Percentiles rank a stretch among this genome's conserved stretches.
phyloP scores from a whole-genome alignment of 75 land plant genomes.

The Cupressus sempervirens region DNA sequence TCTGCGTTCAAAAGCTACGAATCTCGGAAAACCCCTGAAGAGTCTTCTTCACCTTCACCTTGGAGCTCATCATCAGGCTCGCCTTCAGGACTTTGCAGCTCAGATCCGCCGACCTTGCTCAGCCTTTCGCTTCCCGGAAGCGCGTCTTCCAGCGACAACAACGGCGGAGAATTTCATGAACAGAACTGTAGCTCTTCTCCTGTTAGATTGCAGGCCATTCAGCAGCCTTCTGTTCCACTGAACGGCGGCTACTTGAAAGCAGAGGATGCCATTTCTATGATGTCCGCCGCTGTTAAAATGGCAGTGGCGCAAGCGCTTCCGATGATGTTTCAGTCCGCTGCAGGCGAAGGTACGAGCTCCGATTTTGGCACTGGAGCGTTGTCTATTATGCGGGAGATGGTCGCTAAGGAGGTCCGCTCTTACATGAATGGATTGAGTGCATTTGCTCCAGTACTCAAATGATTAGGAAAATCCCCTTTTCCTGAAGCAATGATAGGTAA shows the following conservation, averaged over 20 bases:
- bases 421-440: conserved; percentile 33
- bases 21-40: background rate
- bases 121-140: conserved; percentile 20
- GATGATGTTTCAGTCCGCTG: background rate
- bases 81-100: background rate
- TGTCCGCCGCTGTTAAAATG: background rate
- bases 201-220: conserved; percentile 2
- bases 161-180: background rate
- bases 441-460: background rate
- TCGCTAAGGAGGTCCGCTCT: conserved; percentile 59
- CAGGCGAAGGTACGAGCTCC: conserved; percentile 5
- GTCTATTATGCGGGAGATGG: conserved; percentile 74
- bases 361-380: conserved; percentile 23
- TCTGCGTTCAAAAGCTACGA: conserved; percentile 10
- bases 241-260: background rate
- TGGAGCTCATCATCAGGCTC: background rate
- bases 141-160: conserved; percentile 8
- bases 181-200: background rate
- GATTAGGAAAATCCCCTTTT: background rate
- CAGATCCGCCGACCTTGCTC: conserved; percentile 21
- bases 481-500: no score
- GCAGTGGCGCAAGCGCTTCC: conserved; percentile 1
- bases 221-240: conserved; percentile 3
- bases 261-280: background rate
- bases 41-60: background rate